phyloP scores from a whole-genome alignment of 345 rosid species.

The Punica granatum region DNA sequence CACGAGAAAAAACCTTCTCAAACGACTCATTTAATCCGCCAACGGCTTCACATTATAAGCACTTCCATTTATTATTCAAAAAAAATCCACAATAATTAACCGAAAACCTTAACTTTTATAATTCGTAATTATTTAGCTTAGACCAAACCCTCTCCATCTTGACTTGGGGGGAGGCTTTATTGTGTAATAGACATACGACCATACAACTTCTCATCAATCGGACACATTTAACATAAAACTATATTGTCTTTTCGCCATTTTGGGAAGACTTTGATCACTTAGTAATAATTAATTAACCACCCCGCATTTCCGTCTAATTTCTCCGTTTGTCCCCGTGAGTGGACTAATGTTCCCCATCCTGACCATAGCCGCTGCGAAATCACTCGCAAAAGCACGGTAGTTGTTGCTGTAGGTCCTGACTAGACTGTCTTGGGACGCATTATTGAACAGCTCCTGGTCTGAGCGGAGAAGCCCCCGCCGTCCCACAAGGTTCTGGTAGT shows the following conservation, averaged over 20 bases:
- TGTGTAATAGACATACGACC: not conserved
- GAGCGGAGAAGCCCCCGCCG: constrained; percentile 39
- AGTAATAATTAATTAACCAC: constrained; percentile 12
- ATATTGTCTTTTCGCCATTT: no score
- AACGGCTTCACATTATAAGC: not conserved
- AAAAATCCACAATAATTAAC: not conserved
- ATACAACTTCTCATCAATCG: not conserved
- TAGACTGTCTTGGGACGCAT: constrained; percentile 24
- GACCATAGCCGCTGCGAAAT: constrained; percentile 40
- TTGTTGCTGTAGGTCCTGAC: constrained; percentile 25
- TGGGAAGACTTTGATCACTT: no score
- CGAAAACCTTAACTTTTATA: not conserved
- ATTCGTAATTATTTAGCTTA: not conserved
- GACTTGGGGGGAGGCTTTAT: not conserved
- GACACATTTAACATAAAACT: not conserved
- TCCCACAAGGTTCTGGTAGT: constrained; percentile 21
- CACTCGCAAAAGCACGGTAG: constrained; percentile 10
- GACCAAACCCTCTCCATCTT: not conserved
- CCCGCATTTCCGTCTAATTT: constrained; percentile 36
- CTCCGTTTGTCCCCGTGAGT: constrained; percentile 30
- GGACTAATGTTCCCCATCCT: constrained; percentile 40
- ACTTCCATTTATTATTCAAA: not conserved
- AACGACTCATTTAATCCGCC: not conserved
- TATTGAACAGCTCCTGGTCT: constrained; percentile 34
- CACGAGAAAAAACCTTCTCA: not conserved